Percentiles rank a stretch among this genome's conserved stretches.
These are phyloP conservation scores for Erysimum cheiranthoides DNA, from an alignment of 345 rosid species.

Conservation along the genomic window DNA sequence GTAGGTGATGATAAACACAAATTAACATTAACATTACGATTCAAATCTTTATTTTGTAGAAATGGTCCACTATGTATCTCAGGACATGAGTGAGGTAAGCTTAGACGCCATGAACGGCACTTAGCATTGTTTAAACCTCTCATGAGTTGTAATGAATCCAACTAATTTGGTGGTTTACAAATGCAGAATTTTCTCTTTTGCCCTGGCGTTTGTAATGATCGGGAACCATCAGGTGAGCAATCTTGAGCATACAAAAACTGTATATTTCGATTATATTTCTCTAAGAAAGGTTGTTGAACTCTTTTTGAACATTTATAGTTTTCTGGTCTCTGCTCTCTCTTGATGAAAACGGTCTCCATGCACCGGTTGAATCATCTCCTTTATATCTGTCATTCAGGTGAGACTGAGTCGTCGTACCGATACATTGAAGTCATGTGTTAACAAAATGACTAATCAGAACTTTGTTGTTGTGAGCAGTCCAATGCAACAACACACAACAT, in stretches of 20 bases:
- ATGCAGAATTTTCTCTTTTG: conserved; percentile 76
- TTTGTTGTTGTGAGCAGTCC: too few species aligned
- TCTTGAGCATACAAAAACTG: not conserved
- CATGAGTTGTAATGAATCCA: conserved; percentile 8
- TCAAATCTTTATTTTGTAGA: conserved; percentile 51
- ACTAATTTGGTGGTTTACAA: conserved; percentile 33
- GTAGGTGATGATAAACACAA: too few species aligned
- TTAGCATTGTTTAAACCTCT: not conserved
- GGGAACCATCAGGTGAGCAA: conserved; percentile 69
- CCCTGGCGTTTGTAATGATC: conserved; percentile 60
- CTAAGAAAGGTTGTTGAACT: not conserved
- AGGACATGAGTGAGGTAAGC: conserved; percentile 68
- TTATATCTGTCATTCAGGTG: conserved; percentile 84
- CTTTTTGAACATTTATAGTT: conserved; percentile 51
- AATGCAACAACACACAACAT: too few species aligned
- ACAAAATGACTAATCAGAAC: too few species aligned
- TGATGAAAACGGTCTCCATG: conserved; percentile 53
- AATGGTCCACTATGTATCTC: conserved; percentile 62
- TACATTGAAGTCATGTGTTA: too few species aligned
- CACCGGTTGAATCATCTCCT: conserved; percentile 70
- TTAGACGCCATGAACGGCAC: not conserved
- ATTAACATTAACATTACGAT: not conserved
- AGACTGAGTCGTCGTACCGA: conserved; percentile 3
- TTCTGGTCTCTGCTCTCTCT: conserved; percentile 86
- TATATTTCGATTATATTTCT: not conserved